These are phyloP conservation scores for Neospora caninum DNA, from an alignment of 169 alveolate species.

Conservation along the genomic window DNA sequence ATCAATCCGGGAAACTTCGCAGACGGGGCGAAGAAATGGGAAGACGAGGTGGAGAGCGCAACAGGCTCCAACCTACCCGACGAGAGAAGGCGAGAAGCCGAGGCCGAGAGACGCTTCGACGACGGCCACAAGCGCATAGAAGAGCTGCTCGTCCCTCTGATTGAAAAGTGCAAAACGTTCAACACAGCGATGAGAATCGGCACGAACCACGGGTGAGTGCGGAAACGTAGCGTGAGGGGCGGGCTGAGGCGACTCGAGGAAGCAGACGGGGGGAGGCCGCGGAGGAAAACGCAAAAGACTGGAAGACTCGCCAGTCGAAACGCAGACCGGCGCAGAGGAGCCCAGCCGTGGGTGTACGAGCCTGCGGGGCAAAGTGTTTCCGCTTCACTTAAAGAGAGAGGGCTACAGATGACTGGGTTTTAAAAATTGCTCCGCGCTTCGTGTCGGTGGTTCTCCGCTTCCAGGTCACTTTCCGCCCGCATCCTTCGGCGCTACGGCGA, in stretches of 20 bases:
- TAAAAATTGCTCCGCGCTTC: no score
- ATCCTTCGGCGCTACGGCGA: constrained; percentile 84
- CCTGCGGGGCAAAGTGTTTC: no score
- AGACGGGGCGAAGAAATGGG: constrained; percentile 82
- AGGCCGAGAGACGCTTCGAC: background rate
- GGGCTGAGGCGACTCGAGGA: background rate
- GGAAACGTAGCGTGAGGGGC: background rate
- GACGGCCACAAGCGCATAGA: constrained; percentile 52
- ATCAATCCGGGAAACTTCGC: constrained; percentile 87
- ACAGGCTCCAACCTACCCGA: background rate
- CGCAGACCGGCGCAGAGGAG: no score
- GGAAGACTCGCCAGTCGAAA: no score
- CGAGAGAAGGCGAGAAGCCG: background rate
- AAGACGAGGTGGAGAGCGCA: background rate
- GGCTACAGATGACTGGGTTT: no score
- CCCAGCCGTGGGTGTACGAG: no score
- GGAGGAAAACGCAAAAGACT: no score
- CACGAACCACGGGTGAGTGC: constrained; percentile 81
- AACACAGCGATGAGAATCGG: constrained; percentile 83
- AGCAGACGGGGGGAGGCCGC: background rate
- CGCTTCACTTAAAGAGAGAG: no score
- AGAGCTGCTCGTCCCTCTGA: constrained; percentile 78
- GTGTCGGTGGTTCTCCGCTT: no score
- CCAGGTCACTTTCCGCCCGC: constrained; percentile 80
- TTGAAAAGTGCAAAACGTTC: constrained; percentile 79